Evolutionary conservation across 2,329 filamentous ascomycete species (phyloP), one percentile per base, ranked within the genome.

Genomic region (Leptographium radiaticola): DNA sequence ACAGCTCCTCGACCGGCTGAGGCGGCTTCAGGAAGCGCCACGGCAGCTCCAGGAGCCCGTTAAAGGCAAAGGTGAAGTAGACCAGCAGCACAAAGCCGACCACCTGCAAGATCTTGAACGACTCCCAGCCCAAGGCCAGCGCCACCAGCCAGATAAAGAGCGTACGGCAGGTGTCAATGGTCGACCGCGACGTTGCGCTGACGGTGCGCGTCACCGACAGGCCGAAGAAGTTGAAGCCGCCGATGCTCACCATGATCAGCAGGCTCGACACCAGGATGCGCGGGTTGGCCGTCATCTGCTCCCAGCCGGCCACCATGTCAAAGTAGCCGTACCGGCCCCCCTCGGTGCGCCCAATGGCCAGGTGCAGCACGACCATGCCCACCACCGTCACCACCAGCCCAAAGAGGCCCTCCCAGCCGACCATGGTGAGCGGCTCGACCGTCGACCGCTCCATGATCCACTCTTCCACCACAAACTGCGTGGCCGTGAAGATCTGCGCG

Each of bases 151-250:
- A 98, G 70, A 98, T 97, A 71, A 98, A 97, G 1, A 98, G 79
- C 0, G 93, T 98, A 43, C 91, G 83, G 75, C 90, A 97, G 1
- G 93, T 98, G 68, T 98, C 93, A 62, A 98, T 97, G 36, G 91
- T 97, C 36, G 89, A 95, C 57, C 93, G 83, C 1, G 91, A 89
- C 0, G 93, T 98, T 12, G 93, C 93, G 58, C 87, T 94, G 60
- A 98, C 89, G 58, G 72, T 83, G 56, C 88, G 82, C 1, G 93
- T 98, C 10, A 98, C 91, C 0, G 87, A 93, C 11, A 98, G 79
- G 9, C 93, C 93, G 68, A 98, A 98, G 75, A 95, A 98, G 72
- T 98, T 98, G 79, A 97, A 98, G 53, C 91, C 90, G 86, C 91
- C 91, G 62, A 98, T 98, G 63, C 89, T 95, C 60, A 98, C 78